Evolutionary conservation across 805 yeast genomes (phyloP).

Genomic region (Lachancea kluyveri): DNA sequence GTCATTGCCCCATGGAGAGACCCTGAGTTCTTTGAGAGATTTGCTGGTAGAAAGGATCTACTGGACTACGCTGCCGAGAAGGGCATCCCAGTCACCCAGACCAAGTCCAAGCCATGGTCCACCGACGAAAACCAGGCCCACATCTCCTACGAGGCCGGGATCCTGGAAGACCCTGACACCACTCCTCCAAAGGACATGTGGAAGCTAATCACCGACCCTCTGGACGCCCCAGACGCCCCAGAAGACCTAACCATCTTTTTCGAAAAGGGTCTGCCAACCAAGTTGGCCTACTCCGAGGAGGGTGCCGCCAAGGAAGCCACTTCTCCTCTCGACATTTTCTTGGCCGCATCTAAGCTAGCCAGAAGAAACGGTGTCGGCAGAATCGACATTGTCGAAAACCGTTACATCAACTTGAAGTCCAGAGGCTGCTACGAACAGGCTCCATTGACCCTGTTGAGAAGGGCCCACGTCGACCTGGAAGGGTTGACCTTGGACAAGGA

Average conservation of each 20-base stretch:
- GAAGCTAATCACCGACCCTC: constrained; percentile 95
- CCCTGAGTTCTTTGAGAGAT: constrained; percentile 88
- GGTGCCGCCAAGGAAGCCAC: constrained; percentile 57
- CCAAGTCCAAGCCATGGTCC: constrained; percentile 99
- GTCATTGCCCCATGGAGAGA: constrained; percentile 99
- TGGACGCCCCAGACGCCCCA: constrained; percentile 90
- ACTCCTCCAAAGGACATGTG: constrained; percentile 99
- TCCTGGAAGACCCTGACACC: constrained; percentile 95
- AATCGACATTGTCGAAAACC: constrained; percentile 97
- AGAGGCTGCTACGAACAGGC: constrained; percentile 99
- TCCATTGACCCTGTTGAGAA: constrained; percentile 90
- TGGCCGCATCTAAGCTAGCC: constrained; percentile 89
- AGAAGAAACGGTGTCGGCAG: constrained; percentile 99
- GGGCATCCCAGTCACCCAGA: constrained; percentile 91
- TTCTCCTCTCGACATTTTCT: constrained; percentile 86
- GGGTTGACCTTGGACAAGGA: constrained; percentile 97
- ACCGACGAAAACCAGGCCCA: constrained; percentile 99
- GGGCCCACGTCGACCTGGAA: constrained; percentile 92
- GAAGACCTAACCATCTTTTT: constrained; percentile 82
- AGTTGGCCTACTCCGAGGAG: constrained; percentile 59
- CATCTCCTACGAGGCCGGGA: constrained; percentile 98
- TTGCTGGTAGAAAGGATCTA: constrained; percentile 96
- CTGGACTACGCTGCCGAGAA: constrained; percentile 90
- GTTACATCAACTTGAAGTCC: constrained; percentile 97
- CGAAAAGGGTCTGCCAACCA: constrained; percentile 81